Evolutionary conservation across 1,139 yeast genomes (phyloP), one percentile per base, ranked within the genome.

Genomic region (Kodamaea sp.): DNA sequence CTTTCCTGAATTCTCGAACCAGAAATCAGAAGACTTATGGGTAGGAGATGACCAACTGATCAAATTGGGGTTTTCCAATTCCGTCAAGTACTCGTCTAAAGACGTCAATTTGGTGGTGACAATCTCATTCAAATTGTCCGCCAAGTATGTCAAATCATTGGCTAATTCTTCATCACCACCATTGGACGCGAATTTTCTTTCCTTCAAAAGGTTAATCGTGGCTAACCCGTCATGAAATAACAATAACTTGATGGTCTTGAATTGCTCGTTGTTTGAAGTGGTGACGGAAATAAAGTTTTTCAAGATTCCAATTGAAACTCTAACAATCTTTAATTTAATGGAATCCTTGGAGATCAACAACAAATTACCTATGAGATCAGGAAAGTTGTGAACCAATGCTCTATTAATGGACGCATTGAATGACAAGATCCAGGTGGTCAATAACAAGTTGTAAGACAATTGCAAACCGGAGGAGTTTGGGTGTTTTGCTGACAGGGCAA

Each of bases 31-130:
- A 29, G 88, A 84, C 49, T 80, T 78, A 63, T 92, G 98, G 15
- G 96, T 89, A 36, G 98, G 98, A 7, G 73, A 65, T 2, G 96
- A 79, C 95, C 96, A 92, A 43, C 79, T 76, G 53, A 92, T 75
- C 43, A 79, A 73, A 51, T 83, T 80, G n/a, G 76, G 76, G 39
- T 92, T 80, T 42, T 80, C 84, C 41, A 92, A 71, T 63, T 92
- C 98, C 32, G 89, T 80, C 50, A 78, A 70, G 61, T 90, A 92
- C 60, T 90, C 97, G 53, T 92, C 98, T 57, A 92, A 86, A 2
- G 96, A 88, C 4, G 97, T 83, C 67, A 92, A 76, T 45, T 78
- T 80, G 32, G 61, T 61, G 36, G 81, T 76, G 42, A 84, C 90
- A 31, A 87, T 82, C 24, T 80, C 85, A 44, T 80, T 78, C 49